Evolutionary conservation across 441 rosid species (phyloP), one percentile per base, ranked within the genome.

Genomic region (Corymbia citriodora): DNA sequence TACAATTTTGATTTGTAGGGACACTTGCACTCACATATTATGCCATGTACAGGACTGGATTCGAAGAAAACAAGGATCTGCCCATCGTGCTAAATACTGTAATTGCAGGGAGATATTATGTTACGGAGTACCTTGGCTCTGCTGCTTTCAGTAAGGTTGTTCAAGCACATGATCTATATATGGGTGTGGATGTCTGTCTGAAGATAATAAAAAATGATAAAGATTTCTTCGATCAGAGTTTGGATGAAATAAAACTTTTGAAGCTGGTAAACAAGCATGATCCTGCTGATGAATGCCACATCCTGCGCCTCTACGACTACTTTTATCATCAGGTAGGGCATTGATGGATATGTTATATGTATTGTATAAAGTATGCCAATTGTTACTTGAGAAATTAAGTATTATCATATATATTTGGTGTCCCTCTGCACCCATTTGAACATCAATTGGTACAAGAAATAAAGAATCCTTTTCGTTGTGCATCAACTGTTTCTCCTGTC

Each of bases 81-180:
- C 98, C 97, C 3, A 94, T 98, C 23, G 94, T 95, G 88, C 90
- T 98, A 53, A 95, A 98, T 92, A 90, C 96, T 11, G 95, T 97
- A 90, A 92, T 98, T 68, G 99, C 96, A 31, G 98, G 99, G 90
- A 95, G 99, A 94, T 98, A 98, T 90, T 96, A 97, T 90, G 96
- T 97, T 54, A 98, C 96, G 0, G 99, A 96, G 90, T 97, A 97
- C 93, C 92, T 98, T 31, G 99, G 99, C 68, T 98, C 99, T 1
- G 99, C 99, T 86, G 99, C 99, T 86, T 98, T 97, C 92, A 98
- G 99, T 88, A 97, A 94, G 92, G 99, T 97, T 88, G 94, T 97
- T 92, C 99, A 97, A 89, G 99, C 99, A 5, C 97, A 94, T 15
- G 99, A 98, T 93, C 96, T 98, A 91, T 93, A 94, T 55, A 97